A percentile compares a stretch with the other conserved stretches of the same genome.
Conservation (phyloP, 2,329 filamentous ascomycete species). For the Exophiala oligosperma region DNA sequence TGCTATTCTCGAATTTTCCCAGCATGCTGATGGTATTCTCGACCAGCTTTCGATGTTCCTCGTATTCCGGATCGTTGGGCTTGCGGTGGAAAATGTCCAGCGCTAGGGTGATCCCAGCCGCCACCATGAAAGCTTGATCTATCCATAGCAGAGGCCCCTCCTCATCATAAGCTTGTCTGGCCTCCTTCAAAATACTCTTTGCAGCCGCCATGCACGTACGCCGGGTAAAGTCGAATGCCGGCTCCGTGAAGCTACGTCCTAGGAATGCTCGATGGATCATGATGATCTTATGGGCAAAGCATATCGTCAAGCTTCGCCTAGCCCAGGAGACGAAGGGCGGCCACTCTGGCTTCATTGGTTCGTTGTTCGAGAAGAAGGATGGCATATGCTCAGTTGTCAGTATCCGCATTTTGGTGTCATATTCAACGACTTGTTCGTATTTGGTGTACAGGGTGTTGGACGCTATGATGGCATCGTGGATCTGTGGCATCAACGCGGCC, state of each 20-base stretch:
- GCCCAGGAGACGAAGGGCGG: conserved; percentile 44
- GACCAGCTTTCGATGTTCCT: conserved; percentile 27
- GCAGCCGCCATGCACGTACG: conserved; percentile 44
- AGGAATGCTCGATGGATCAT: conserved; percentile 46
- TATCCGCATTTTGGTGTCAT: conserved; percentile 40
- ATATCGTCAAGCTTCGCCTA: conserved; percentile 32
- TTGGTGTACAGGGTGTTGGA: conserved; percentile 39
- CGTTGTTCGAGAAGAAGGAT: conserved; percentile 36
- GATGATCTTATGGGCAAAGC: conserved; percentile 46
- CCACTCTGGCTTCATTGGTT: conserved; percentile 38
- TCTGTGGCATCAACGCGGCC: conserved; percentile 39
- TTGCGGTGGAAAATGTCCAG: conserved; percentile 40
- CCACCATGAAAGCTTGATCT: conserved; percentile 43
- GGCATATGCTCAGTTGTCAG: conserved; percentile 38
- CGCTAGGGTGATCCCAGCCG: conserved; percentile 41
- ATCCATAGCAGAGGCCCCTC: conserved; percentile 46
- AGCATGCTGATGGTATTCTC: conserved; percentile 27
- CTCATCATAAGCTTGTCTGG: conserved; percentile 36
- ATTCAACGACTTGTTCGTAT: conserved; percentile 43
- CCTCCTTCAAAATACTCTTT: conserved; percentile 42
- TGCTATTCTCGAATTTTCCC: conserved; percentile 28
- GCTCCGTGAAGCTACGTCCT: conserved; percentile 43
- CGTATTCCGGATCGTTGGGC: conserved; percentile 21
- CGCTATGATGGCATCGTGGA: conserved; percentile 40
- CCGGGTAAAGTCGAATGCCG: conserved; percentile 44